phyloP scores from a whole-genome alignment of 768 basidiomycete species.

The Lactarius quietus region DNA sequence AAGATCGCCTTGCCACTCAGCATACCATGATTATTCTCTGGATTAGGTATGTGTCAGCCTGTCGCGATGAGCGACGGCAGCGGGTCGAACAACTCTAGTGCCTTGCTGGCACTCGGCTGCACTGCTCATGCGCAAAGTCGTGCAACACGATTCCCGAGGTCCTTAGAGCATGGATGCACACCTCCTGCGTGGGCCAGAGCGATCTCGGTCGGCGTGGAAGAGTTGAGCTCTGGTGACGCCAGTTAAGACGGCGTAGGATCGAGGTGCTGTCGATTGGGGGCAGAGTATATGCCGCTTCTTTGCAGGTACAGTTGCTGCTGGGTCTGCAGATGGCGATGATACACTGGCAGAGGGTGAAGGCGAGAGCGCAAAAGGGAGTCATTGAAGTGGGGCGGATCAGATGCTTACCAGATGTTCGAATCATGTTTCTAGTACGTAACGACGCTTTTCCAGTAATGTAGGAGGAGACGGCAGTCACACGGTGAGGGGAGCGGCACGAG shows the following conservation, averaged over 20 bases:
- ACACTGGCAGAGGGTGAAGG: fast-evolving
- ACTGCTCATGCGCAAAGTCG: slow-evolving; percentile 33
- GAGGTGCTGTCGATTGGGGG: neutral
- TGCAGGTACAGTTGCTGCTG: neutral
- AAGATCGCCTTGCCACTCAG: slow-evolving; percentile 28
- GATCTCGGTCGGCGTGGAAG: slow-evolving; percentile 32
- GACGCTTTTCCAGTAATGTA: slow-evolving; percentile 6
- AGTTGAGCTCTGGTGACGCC: slow-evolving; percentile 17
- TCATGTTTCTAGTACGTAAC: no score
- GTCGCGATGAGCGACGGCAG: slow-evolving; percentile 28
- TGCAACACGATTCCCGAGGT: slow-evolving; percentile 34
- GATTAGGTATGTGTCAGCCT: slow-evolving; percentile 32
- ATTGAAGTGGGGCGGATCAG: neutral
- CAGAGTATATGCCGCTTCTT: neutral
- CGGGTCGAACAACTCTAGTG: slow-evolving; percentile 30
- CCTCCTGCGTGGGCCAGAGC: slow-evolving; percentile 17
- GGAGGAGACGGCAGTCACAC: neutral
- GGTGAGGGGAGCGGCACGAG: no score
- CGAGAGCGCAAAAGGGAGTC: neutral
- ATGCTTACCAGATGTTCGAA: no score
- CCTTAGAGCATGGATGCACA: slow-evolving; percentile 11
- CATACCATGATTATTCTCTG: slow-evolving; percentile 6
- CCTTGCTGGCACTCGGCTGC: slow-evolving; percentile 11
- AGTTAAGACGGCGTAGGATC: neutral
- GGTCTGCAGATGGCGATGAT: neutral